These are phyloP conservation scores for Boletellus deceptivus DNA, from an alignment of 1,284 basidiomycete species.

Conservation along the genomic window DNA sequence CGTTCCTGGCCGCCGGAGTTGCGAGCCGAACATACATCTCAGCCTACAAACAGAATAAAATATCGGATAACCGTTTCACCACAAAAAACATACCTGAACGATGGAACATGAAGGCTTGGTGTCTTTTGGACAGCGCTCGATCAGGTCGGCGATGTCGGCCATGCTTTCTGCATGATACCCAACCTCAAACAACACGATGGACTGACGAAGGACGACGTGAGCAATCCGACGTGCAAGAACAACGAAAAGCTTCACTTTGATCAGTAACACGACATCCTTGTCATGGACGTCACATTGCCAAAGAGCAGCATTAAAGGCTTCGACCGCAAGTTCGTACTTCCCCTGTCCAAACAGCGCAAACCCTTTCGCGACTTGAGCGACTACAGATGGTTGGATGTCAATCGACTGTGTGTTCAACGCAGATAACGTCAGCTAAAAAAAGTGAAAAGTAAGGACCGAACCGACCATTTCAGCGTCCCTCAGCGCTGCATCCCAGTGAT, in stretches of 20 bases:
- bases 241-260: slow-evolving; percentile 2
- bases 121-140: slow-evolving; percentile 1
- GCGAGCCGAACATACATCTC: slow-evolving; percentile 9
- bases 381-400: slow-evolving; percentile 9
- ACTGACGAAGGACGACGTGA: not conserved
- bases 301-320: slow-evolving; percentile 7
- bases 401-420: slow-evolving; percentile 1
- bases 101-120: slow-evolving; percentile 1
- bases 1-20: not conserved
- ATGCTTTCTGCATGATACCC: slow-evolving; percentile 14
- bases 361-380: slow-evolving; percentile 10
- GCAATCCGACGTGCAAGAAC: not conserved
- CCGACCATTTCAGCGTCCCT: slow-evolving; percentile 12
- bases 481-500: slow-evolving; percentile 5
- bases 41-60: slow-evolving; percentile 1
- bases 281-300: slow-evolving; percentile 9
- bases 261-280: slow-evolving; percentile 9
- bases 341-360: slow-evolving; percentile 9
- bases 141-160: slow-evolving; percentile 4
- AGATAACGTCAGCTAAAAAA: not conserved
- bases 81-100: slow-evolving; percentile 5
- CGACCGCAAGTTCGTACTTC: slow-evolving; percentile 4
- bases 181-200: slow-evolving; percentile 8
- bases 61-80: not conserved
- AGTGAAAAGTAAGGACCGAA: not conserved